phyloP scores from a whole-genome alignment of 2,329 filamentous ascomycete species.

The Helotiales sp. region DNA sequence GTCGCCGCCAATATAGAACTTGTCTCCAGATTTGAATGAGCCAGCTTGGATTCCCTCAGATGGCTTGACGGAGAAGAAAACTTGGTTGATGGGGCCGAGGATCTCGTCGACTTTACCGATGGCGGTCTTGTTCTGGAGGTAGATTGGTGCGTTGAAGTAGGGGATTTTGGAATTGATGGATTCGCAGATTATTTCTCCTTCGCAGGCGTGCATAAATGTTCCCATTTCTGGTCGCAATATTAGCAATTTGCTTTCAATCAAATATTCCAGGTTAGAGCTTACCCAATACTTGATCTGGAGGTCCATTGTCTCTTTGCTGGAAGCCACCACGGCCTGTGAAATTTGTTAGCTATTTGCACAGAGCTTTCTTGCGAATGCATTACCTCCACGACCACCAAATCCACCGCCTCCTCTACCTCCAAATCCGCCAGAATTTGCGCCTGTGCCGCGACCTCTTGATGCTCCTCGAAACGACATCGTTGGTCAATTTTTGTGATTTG shows the following conservation, averaged over 20 bases:
- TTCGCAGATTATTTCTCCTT: constrained; percentile 97
- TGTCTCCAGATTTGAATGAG: constrained; percentile 94
- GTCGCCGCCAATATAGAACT: constrained; percentile 93
- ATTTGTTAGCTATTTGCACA: constrained; percentile 22
- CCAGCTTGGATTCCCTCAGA: constrained; percentile 93
- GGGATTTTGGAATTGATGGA: constrained; percentile 94
- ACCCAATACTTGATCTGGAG: constrained; percentile 61
- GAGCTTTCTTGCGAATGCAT: constrained; percentile 13
- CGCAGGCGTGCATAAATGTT: constrained; percentile 88
- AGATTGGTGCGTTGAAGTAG: constrained; percentile 99
- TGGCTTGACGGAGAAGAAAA: constrained; percentile 98
- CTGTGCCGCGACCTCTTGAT: constrained; percentile 53
- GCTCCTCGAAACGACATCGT: constrained; percentile 52
- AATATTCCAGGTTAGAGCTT: constrained; percentile 23
- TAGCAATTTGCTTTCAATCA: constrained; percentile 14
- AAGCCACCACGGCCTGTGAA: constrained; percentile 60
- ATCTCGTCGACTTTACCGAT: constrained; percentile 99
- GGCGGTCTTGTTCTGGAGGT: constrained; percentile 96
- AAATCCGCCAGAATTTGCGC: constrained; percentile 50
- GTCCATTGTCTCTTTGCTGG: constrained; percentile 60
- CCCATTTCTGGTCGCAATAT: constrained; percentile 71
- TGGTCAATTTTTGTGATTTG: constrained; percentile 33
- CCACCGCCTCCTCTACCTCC: constrained; percentile 48
- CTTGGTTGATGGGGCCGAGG: constrained; percentile 94
- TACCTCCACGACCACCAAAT: constrained; percentile 47